phyloP scores from a whole-genome alignment of 2,329 filamentous ascomycete genomes.

The Trichophyton rubrum region DNA sequence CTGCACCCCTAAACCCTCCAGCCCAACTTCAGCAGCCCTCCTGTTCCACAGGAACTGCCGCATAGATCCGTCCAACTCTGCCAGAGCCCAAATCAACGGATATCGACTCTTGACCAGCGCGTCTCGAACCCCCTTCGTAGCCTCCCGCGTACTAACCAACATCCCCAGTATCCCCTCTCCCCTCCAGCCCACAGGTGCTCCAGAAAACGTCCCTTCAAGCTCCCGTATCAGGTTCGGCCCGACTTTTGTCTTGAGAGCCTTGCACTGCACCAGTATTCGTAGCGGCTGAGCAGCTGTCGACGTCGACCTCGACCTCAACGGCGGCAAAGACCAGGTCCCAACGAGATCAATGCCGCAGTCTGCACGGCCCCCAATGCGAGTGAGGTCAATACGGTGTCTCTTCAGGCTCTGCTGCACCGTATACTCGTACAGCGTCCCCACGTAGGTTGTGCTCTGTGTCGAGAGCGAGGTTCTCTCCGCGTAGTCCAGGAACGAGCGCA shows the following conservation, averaged over 20 bases:
- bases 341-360: constrained; percentile 38
- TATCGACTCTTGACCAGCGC: constrained; percentile 53
- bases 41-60: constrained; percentile 37
- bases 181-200: constrained; percentile 62
- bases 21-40: constrained; percentile 26
- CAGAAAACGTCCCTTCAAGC: constrained; percentile 55
- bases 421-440: constrained; percentile 39
- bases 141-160: constrained; percentile 54
- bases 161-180: constrained; percentile 54
- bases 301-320: constrained; percentile 15
- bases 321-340: constrained; percentile 34
- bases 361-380: constrained; percentile 34
- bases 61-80: constrained; percentile 27
- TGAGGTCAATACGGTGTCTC: constrained; percentile 28
- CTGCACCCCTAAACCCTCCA: constrained; percentile 29
- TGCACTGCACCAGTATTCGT: constrained; percentile 37
- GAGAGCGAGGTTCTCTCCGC: constrained; percentile 28
- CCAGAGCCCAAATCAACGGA: constrained; percentile 55
- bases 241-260: constrained; percentile 31
- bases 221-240: constrained; percentile 35
- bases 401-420: constrained; percentile 30
- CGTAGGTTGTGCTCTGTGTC: constrained; percentile 28
- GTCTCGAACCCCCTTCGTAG: constrained; percentile 67
- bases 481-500: constrained; percentile 31
- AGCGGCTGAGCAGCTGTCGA: constrained; percentile 20